A percentile compares a stretch with the other conserved stretches of the same genome.
Evolutionary conservation across 495 filamentous ascomycete species (phyloP).

Genomic region (Collariella sp.): DNA sequence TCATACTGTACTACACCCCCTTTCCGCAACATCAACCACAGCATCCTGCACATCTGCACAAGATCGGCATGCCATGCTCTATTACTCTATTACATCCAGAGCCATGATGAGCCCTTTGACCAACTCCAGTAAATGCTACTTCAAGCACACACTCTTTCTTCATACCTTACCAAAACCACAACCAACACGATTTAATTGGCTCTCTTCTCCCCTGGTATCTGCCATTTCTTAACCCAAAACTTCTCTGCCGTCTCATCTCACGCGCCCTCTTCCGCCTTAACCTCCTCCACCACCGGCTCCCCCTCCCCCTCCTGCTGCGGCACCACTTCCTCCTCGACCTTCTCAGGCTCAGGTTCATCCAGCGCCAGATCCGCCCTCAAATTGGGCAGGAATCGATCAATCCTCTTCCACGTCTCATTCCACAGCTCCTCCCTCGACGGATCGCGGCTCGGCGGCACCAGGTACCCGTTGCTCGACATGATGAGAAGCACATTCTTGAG

Average conservation of each 20-base stretch:
- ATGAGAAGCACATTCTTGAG: constrained; percentile 95
- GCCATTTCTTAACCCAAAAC: background rate
- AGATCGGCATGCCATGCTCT: too few relatives aligned
- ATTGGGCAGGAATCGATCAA: constrained; percentile 83
- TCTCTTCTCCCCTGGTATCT: too few relatives aligned
- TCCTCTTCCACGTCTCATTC: constrained; percentile 76
- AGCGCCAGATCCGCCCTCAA: constrained; percentile 47
- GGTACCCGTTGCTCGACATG: constrained; percentile 83
- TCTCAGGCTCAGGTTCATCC: constrained; percentile 24
- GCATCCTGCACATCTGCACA: too few relatives aligned
- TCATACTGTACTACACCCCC: background rate
- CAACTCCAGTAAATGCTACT: background rate
- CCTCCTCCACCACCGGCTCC: background rate
- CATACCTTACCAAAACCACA: background rate
- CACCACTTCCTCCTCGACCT: constrained; percentile 7
- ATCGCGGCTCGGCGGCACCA: constrained; percentile 62
- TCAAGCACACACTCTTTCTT: background rate
- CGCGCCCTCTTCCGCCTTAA: background rate
- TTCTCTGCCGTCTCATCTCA: background rate
- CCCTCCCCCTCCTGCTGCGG: background rate
- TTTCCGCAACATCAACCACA: background rate
- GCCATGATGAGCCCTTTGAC: background rate
- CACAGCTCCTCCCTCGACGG: constrained; percentile 54
- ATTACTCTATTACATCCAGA: background rate
- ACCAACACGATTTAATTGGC: background rate